Evolutionary conservation across 768 basidiomycete genomes (phyloP), one percentile per base, ranked within the genome.

Genomic region (Boletus pseudo-olivaceus): DNA sequence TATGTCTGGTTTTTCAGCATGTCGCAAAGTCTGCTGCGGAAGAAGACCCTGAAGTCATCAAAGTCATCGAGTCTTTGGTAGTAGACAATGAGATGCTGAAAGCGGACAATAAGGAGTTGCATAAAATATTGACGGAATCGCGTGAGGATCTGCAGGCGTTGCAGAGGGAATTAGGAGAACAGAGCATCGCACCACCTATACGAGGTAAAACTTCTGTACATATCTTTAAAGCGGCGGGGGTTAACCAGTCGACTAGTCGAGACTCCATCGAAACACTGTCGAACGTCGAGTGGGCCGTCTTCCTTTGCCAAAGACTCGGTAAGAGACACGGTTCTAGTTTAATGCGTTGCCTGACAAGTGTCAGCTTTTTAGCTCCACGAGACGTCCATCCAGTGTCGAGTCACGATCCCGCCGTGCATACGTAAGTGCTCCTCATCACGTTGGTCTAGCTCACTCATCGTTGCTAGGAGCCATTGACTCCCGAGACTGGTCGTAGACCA

Each of bases 31-130:
- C 77, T 33, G 26, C 57, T 20, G 51, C 61, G 19, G 59, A 63
- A 11, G 82, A 83, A 45, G 77, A 85, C 49, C 69, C 78, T 15
- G 87, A 89, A 62, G 72, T 90, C 17, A 83, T 78, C 33, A 74
- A 77, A 50, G 83, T 93, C 12, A 73, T 97, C 14, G 91, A 93
- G 66, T 83, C 86, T n/a, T 76, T 96, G 30, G 92, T 94, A 8
- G 82, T 84, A 33, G 90, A 91, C 62, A 96, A 93, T 62, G 90
- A 94, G 60, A 77, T 78, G 26, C 72, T 95, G 49, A 90, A 90
- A 68, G 83, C 82, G 19, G 91, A 93, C 62, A 92, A 90, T 54
- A 78, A 81, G 7, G 91, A 96, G 64, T 71, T 96, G 45, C 87
- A 89, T 54, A 80, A 79, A 44, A 70, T 93, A 9, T 75, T 98